Evolutionary conservation across 805 yeast genomes (phyloP).

Genomic region (Barnettozyma vustinii): DNA sequence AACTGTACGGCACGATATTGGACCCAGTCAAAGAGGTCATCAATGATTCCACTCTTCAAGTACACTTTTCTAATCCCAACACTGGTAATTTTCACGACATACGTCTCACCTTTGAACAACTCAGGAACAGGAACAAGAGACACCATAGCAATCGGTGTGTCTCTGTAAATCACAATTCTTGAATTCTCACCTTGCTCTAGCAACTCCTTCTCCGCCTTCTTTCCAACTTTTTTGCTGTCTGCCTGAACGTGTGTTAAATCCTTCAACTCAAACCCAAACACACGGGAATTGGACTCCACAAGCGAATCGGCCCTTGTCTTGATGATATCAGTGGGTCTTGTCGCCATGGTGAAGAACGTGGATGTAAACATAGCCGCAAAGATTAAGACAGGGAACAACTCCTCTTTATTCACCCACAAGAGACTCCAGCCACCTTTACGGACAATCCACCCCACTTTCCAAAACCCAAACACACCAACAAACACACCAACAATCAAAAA

Average conservation of each 20-base stretch:
- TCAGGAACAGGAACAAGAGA: constrained; percentile 40
- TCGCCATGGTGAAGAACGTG: constrained; percentile 34
- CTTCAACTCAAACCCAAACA: constrained; percentile 49
- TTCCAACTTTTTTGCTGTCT: constrained; percentile 13
- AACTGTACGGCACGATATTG: constrained; percentile 40
- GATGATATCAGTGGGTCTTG: constrained; percentile 44
- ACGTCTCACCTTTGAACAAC: constrained; percentile 34
- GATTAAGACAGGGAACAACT: constrained; percentile 29
- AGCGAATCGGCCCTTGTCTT: constrained; percentile 33
- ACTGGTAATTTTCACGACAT: constrained; percentile 49
- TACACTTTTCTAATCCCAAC: constrained; percentile 67
- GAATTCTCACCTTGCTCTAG: constrained; percentile 41
- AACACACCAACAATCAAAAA: constrained; percentile 19
- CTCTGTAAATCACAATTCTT: constrained; percentile 54
- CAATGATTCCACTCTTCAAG: constrained; percentile 54
- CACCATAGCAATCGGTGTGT: constrained; percentile 64
- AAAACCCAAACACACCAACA: constrained; percentile 8
- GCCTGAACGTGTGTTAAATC: constrained; percentile 35
- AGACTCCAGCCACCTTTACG: constrained; percentile 13
- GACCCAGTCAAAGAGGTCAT: constrained; percentile 61
- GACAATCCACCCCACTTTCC: constrained; percentile 13
- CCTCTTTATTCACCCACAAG: constrained; percentile 17
- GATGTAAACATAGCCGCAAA: constrained; percentile 33
- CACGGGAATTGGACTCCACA: constrained; percentile 31
- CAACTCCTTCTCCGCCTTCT: constrained; percentile 23